Percentiles rank a stretch among this genome's conserved stretches.
These are phyloP conservation scores for Neofusicoccum sp. DNA, from an alignment of 2,329 filamentous ascomycete genomes.

Conservation along the genomic window DNA sequence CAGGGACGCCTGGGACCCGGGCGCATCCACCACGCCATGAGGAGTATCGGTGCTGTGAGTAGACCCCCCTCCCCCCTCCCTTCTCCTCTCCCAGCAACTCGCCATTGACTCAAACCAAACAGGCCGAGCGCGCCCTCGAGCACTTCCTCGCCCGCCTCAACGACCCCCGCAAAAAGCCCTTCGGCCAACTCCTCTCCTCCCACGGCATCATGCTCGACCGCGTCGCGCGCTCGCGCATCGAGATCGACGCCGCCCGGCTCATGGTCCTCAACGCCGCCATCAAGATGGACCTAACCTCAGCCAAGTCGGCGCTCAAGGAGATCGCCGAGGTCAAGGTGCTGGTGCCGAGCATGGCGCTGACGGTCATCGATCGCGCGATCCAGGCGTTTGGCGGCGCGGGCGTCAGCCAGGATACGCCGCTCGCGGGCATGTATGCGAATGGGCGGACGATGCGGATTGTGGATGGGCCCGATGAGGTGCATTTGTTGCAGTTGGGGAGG, in stretches of 20 bases:
- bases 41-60: constrained; percentile 72
- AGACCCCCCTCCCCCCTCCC: constrained; percentile 36
- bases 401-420: constrained; percentile 90
- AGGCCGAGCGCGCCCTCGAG: constrained; percentile 83
- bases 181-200: constrained; percentile 81
- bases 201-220: constrained; percentile 96
- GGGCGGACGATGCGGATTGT: constrained; percentile 83
- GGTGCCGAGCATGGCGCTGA: constrained; percentile 78
- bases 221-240: constrained; percentile 87
- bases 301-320: constrained; percentile 87
- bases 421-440: constrained; percentile 74
- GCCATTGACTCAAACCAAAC: background rate
- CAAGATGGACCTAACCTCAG: constrained; percentile 86
- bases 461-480: constrained; percentile 96
- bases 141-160: constrained; percentile 96
- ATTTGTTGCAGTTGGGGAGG: constrained; percentile 70
- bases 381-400: constrained; percentile 91
- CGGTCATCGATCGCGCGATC: constrained; percentile 90
- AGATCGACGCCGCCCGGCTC: constrained; percentile 90
- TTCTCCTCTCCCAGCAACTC: background rate
- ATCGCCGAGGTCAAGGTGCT: constrained; percentile 96
- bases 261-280: constrained; percentile 92
- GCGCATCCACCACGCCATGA: constrained; percentile 97
- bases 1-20: constrained; percentile 94
- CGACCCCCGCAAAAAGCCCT: constrained; percentile 86